Conservation (phyloP, 805 yeast genomes). For the Kluyveromyces dobzhanskii region DNA sequence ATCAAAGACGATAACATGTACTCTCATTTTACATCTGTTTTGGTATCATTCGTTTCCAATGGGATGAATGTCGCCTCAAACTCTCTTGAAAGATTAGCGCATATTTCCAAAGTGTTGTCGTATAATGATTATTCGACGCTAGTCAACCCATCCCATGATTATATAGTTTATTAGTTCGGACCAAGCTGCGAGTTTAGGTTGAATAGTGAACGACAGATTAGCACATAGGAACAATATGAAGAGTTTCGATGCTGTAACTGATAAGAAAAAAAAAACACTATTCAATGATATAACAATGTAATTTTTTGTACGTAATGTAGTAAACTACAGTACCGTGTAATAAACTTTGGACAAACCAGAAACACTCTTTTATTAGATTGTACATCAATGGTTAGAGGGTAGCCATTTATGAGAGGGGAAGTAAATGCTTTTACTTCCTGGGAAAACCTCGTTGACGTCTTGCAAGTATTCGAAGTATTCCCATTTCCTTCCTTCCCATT, state of each 20-base stretch:
- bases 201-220: too few species aligned
- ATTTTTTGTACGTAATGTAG: too few species aligned
- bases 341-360: too few species aligned
- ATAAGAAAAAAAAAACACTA: background rate
- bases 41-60: conserved; percentile 3
- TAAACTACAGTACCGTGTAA: too few species aligned
- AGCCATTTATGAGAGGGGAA: background rate
- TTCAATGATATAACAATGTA: too few species aligned
- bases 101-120: conserved; percentile 3
- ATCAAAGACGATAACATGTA: conserved; percentile 4
- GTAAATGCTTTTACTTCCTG: conserved; percentile 18
- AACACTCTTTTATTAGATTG: too few species aligned
- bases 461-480: conserved; percentile 29
- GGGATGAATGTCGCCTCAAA: conserved; percentile 7
- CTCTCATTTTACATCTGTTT: conserved; percentile 4
- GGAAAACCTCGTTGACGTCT: conserved; percentile 32
- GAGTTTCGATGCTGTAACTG: background rate
- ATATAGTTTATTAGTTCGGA: conserved; percentile 3
- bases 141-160: conserved; percentile 4
- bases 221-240: too few species aligned
- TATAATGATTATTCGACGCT: background rate
- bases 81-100: conserved; percentile 4
- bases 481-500: conserved; percentile 39
- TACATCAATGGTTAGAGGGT: background rate
- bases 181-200: background rate